A percentile compares a stretch with the other conserved stretches of the same genome.
Evolutionary conservation across 495 filamentous ascomycete genomes (phyloP).

Genomic region (Daldinia childiae): DNA sequence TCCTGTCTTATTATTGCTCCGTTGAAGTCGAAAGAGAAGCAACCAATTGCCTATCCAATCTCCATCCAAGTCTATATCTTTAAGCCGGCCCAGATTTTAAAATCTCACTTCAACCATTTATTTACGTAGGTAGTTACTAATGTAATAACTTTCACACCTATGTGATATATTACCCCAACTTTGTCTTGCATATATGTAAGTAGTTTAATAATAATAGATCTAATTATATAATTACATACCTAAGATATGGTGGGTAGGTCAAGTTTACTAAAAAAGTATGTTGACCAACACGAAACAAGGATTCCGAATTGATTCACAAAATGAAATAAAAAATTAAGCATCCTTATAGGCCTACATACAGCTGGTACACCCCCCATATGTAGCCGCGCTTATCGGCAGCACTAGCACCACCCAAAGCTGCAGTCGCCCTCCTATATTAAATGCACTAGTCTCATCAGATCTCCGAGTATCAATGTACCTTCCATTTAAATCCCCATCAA

Average conservation of each 20-base stretch:
- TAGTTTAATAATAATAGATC: not conserved
- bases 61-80: not conserved
- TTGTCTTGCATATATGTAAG: not conserved
- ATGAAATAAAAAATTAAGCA: not conserved
- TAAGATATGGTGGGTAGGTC: not conserved
- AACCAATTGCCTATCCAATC: not conserved
- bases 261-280: not conserved
- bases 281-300: not conserved
- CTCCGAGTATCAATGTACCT: not conserved
- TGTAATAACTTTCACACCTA: not conserved
- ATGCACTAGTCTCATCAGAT: not conserved
- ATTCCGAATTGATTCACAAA: not conserved
- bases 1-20: not conserved
- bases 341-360: not conserved
- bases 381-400: constrained; percentile 3
- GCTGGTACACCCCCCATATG: not conserved
- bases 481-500: not conserved
- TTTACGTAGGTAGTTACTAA: not conserved
- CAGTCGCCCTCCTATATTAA: not conserved
- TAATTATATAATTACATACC: not conserved
- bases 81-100: not conserved
- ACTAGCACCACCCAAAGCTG: not conserved
- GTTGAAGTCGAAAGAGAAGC: not conserved
- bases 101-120: not conserved
- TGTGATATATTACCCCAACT: not conserved